Evolutionary conservation across 305 asterid species (phyloP).

Genomic region (Ruellia speciosa): DNA sequence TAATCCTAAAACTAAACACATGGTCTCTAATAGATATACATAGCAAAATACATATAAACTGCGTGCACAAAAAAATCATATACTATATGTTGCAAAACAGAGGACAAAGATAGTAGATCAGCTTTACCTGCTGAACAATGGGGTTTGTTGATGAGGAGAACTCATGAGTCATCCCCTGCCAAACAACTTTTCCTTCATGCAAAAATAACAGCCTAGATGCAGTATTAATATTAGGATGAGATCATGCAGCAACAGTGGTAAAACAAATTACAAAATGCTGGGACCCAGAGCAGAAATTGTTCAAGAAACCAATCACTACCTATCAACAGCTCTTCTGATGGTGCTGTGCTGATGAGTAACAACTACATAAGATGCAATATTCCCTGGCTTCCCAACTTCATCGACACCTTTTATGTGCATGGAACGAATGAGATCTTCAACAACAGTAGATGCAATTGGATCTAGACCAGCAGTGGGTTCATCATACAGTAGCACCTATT

Average conservation of each 20-base stretch:
- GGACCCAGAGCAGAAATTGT: background rate
- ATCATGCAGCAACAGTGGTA: slow-evolving; percentile 11
- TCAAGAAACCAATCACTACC: slow-evolving; percentile 36
- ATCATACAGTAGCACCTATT: slow-evolving; percentile 86
- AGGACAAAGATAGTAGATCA: background rate
- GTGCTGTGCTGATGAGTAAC: slow-evolving; percentile 99
- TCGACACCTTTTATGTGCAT: slow-evolving; percentile 79
- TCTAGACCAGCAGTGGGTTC: slow-evolving; percentile 99
- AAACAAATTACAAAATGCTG: slow-evolving; percentile 7
- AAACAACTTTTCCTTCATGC: slow-evolving; percentile 82
- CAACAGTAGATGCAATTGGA: slow-evolving; percentile 98
- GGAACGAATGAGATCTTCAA: slow-evolving; percentile 95
- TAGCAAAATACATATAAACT: no score
- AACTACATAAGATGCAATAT: slow-evolving; percentile 81
- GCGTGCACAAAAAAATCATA: background rate
- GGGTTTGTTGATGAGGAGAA: slow-evolving; percentile 76
- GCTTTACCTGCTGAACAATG: slow-evolving; percentile 76
- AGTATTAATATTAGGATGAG: slow-evolving; percentile 18
- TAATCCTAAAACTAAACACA: no score
- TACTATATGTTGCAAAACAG: background rate
- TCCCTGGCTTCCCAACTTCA: slow-evolving; percentile 82
- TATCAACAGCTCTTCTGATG: slow-evolving; percentile 88
- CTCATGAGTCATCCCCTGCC: slow-evolving; percentile 97
- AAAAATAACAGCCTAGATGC: slow-evolving; percentile 66
- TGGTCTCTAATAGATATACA: no score